Base-by-base conservation (phyloP, 2,329 filamentous ascomycete species). In the Nothophoma quercina region DNA sequence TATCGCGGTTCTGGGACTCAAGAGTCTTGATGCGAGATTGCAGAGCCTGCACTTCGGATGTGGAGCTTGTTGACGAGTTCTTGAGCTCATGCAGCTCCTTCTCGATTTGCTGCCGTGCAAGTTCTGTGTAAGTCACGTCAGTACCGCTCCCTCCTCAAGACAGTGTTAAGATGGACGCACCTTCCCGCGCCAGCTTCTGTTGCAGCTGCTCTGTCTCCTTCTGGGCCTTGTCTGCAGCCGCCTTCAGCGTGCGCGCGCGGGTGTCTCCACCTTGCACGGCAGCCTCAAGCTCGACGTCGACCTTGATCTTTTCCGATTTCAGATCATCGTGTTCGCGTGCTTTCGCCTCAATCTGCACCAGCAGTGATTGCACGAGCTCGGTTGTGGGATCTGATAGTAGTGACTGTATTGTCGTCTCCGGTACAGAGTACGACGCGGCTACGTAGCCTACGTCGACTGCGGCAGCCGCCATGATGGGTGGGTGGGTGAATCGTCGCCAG, bases 241-340 rank as follows among this genome's bases (percentile, higher is more conserved):
- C 82, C 76, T 95, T 96, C 71, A 95, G 86, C 7, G 87, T 85
- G 69, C 93, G 91, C 60, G 88, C 87, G 75, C 92, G 90, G 19
- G 88, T 86, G 71, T 98, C 93, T 54, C 89, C 88, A 60, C 85
- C 89, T 64, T 92, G 88, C 39, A 96, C 88, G 15, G 88, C 89
- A 74, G 91, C 95, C 74, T 99, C 95, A 7, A 98, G 84, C 78
- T 98, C 93, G 35, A 99, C 95, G 67, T 96, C 91, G 36, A 90
- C 80, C 62, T 91, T 88, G 35, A 97, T 83, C 77, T 97, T 98
- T 60, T 96, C 90, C 8, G 93, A 88, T 65, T 88, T 91, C 32
- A 96, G 78, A 30, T 87, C 84, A 70, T 96, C 91, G 65, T 85
- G 88, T 67, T 96, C 91, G 65, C 88, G 89, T 28, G 90, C 91